Base-by-base conservation (phyloP, 805 yeast genomes). In the Candida taoyuanica region DNA sequence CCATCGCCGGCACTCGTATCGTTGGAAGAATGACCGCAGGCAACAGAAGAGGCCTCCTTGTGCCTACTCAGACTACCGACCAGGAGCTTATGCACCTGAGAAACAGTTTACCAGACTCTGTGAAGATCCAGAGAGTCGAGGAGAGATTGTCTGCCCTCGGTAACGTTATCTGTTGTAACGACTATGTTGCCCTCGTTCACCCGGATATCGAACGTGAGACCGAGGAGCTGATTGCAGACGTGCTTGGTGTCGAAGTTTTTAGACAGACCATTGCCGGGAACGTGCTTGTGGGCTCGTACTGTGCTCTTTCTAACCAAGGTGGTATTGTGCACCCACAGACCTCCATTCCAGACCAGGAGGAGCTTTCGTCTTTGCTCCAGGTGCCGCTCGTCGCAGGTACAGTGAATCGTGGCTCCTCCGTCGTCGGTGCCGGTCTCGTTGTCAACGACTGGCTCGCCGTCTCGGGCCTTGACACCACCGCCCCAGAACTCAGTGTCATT, bases 181-280 rank as follows among this genome's bases (percentile, higher is more conserved):
- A 93, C 65, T 93, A 93, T 62, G 99, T 94, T 54, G 99, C 99
- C 4, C 75, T 93, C 49, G 98, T 93, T 38, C 99, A 93, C 65
- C 99, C 99, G 36, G 99, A 93, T 69, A 87, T 93, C 50, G 99
- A 93, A 71, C 82, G 98, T 62, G 99, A 93, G 67, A 93, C 98
- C 37, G 99, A 93, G 69, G 99, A 93, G 70, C 71, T 93, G 53
- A 93, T 93, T 60, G 95, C 98, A 32, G 99, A 93, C 64, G 96
- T 89, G 13, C 74, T 93, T 42, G 99, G 98, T 44, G 99, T 93
- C 37, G 99, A 93, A 68, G 99, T 93, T 32, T 93, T 93, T 76
- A 83, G 98, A 70, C 98, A 93, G 67, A 93, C 99, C 33, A 89
- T 93, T 54, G 97, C 98, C 12, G 97, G 97, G 52, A 91, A 93